Evolutionary conservation across 257 asterid species (phyloP).

Genomic region (Anisodus acutangulus): DNA sequence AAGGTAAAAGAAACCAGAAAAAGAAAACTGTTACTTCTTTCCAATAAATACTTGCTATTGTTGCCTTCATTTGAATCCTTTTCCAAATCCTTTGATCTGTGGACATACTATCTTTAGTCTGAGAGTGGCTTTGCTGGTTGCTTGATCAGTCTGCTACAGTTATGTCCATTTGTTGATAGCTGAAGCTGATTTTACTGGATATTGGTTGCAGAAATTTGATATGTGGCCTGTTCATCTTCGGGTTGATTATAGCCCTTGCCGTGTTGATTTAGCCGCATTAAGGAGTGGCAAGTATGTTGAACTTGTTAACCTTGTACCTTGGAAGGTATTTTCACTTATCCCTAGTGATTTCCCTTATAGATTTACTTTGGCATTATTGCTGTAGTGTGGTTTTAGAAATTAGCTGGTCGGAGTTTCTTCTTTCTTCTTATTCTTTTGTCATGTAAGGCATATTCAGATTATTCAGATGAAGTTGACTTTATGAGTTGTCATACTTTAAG

Average conservation of each 20-base stretch:
- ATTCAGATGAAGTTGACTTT: neutral
- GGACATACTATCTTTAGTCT: constrained; percentile 9
- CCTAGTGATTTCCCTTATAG: neutral
- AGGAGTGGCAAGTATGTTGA: constrained; percentile 98
- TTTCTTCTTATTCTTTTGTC: constrained; percentile 20
- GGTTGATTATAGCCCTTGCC: constrained; percentile 91
- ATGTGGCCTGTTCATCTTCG: constrained; percentile 78
- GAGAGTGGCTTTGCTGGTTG: constrained; percentile 21
- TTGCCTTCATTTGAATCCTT: constrained; percentile 21
- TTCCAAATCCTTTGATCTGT: neutral
- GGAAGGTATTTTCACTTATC: constrained; percentile 74
- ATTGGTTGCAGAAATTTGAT: constrained; percentile 85
- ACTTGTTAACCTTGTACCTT: constrained; percentile 90
- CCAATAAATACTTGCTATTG: neutral
- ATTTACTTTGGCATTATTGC: neutral
- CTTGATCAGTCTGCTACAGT: constrained; percentile 18
- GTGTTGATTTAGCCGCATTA: constrained; percentile 86
- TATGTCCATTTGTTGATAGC: constrained; percentile 28
- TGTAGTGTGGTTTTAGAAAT: constrained; percentile 10
- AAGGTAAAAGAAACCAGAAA: neutral
- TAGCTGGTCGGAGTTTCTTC: neutral
- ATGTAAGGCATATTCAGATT: neutral
- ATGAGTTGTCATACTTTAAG: constrained; percentile 1
- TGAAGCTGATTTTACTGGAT: constrained; percentile 34
- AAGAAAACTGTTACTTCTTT: neutral